Evolutionary conservation across 2,329 filamentous ascomycete species (phyloP), one percentile per base, ranked within the genome.

Genomic region (Harringtonia aguacate): DNA sequence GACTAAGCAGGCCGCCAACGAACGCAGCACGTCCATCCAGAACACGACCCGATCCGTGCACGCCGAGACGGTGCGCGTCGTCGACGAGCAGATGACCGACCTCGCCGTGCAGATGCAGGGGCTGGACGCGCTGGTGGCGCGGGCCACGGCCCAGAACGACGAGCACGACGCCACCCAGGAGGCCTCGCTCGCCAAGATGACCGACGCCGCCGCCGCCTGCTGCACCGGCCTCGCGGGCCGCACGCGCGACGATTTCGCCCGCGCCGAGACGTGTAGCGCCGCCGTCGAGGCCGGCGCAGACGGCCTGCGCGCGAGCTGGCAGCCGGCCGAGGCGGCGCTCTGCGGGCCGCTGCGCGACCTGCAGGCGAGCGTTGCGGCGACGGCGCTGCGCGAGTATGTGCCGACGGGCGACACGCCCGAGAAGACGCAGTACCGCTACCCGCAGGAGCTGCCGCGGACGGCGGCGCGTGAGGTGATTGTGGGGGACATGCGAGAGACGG

Each of bases 61-160:
- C 53, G 83, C 84, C 29, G 85, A 94, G 63, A 95, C 90, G 0
- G 79, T 95, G 27, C 81, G 82, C 8, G 90, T 94, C 46, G 89
- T 97, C 13, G 85, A 90, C 56, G 81, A 84, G 46, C 92, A 98
- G 64, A 85, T 94, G 66, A 74, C 77, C 45, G 86, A 94, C 52
- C 83, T 98, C 57, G 82, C 85, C 48, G 75, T 72, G n/a, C 87
- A 97, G 61, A 89, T 98, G 76, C 77, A 81, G 45, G 85, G 86
- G 1, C 73, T 98, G 8, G 90, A 97, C 55, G 86, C 90, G 52
- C 95, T 95, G 54, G 87, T 97, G 33, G 75, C 81, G 28, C 80
- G 85, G 28, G 88, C 94, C 40, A 79, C 82, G 48, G 77, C 76
- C 2, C 84, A 94, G 55, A 97, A 95, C 59, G 77, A 82, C 27